Evolutionary conservation across 768 basidiomycete species (phyloP), one percentile per base, ranked within the genome.

Genomic region (Clitopilus hobsonii): DNA sequence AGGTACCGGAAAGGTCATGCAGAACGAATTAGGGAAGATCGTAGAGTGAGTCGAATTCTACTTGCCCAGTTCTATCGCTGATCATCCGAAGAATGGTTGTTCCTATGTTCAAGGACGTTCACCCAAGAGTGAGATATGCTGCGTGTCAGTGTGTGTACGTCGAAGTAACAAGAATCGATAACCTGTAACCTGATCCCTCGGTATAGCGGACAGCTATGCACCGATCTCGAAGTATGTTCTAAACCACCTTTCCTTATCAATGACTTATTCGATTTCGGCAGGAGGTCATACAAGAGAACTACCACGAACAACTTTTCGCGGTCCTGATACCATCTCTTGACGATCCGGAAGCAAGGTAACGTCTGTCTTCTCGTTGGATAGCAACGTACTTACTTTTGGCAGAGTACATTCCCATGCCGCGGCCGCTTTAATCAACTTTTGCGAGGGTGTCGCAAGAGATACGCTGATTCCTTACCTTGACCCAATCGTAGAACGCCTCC

Each of bases 371-470:
- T 22, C 26, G 38, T 28, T 41, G 3, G n/a, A 38, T 38, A 36
- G 6, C 24, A 7, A 20, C 36, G 11, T 36, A 59, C 53, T 27
- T 14, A 0, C 56, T 3, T 36, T 36, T 10, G 3, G 13, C 32
- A 93, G 92, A 23, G 90, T 94, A 0, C 91, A 93, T 58, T 79
- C 91, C 0, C 92, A 95, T 63, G 89, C 93, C 1, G 90, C 91
- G 0, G 88, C 92, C 0, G 91, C 91, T 0, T 75, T 94, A 22
- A 91, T 94, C 67, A 95, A 94, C 66, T 94, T 94, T 71, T 94
- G 91, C 67, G 88, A 94, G 65, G 89, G 91, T 29, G 89, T 91
- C 29, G 86, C 84, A 60, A 79, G 83, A 14, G 81, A 88, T 22
- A 85, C 82, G 0, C 79, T 91, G 8, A 61, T 87, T 0, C 88